Base-by-base conservation (phyloP, 1,284 basidiomycete genomes). In the Trichosporon asahii region DNA sequence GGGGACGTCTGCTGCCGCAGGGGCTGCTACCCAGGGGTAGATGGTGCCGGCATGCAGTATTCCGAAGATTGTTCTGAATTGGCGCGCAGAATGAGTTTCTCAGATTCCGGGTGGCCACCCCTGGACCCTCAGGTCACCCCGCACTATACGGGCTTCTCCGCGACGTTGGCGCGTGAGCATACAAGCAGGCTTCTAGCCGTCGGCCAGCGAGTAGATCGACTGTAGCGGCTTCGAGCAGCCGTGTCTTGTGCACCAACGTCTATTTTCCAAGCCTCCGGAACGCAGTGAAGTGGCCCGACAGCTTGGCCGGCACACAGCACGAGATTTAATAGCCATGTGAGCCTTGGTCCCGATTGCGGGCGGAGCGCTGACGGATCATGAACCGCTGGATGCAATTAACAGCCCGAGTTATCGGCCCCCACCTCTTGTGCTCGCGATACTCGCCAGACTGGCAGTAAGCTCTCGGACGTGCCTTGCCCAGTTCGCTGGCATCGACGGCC, bases 401-500 rank as follows among this genome's bases (percentile, higher is more conserved):
- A 49, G n/a, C 46, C 46, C 46, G 46, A 49, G 46, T 53, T 53
- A 25, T 53, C 23, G 49, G 23, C 15, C 11, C 5, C 15, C 49
- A 8, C 49, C n/a, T 9, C 49, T 33, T 6, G 11, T 25, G 18
- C 49, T 53, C 49, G 49, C 49, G 25, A 53, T 53, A 8, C 49
- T 53, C 49, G 49, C 49, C 49, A 53, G 49, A 3, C 49, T 11
- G 9, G 31, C 31, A 53, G 49, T 53, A 53, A 53, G 49, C 49
- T 53, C 49, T 53, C 49, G 49, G 49, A 53, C 21, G 49, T 53
- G 49, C 49, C 49, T 53, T 23, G 49, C 49, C 49, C 49, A 53
- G 21, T 25, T 23, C 49, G 21, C 11, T 53, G 49, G 40, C 40
- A 44, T 44, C 40, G 40, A 44, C 40, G 40, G 49, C 49, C 49